Conservation (phyloP, 2,329 filamentous ascomycete species). For the Tolypocladium sp. region DNA sequence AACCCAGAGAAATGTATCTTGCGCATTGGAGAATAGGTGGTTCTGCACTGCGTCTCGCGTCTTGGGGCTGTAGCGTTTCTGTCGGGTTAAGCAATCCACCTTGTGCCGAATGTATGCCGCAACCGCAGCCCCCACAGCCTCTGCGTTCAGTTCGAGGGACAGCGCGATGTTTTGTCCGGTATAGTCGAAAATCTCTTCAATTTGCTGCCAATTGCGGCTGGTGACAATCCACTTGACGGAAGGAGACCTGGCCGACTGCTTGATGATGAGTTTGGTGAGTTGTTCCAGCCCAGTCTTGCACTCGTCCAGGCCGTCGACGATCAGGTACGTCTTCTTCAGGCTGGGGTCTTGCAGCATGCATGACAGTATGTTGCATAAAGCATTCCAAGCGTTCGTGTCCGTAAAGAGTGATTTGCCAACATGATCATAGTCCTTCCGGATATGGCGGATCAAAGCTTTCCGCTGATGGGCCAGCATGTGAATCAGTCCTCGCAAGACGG, state of each 20-base stretch:
- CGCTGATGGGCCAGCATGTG: conserved; percentile 26
- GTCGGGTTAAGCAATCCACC: conserved; percentile 9
- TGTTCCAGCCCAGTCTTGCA: conserved; percentile 16
- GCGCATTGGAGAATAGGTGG: conserved; percentile 12
- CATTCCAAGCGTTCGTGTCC: conserved; percentile 24
- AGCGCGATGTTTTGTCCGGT: conserved; percentile 10
- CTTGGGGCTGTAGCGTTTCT: neutral
- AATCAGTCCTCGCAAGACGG: conserved; percentile 33
- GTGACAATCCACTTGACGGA: conserved; percentile 32
- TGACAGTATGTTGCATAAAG: conserved; percentile 26
- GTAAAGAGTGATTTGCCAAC: conserved; percentile 27
- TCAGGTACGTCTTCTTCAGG: conserved; percentile 18
- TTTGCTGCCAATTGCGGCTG: conserved; percentile 30
- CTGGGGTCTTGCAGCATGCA: conserved; percentile 26
- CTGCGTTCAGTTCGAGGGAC: conserved; percentile 25
- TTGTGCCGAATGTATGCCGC: conserved; percentile 23
- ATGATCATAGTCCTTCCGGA: conserved; percentile 22
- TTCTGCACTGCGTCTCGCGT: conserved; percentile 11
- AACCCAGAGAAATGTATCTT: conserved; percentile 17
- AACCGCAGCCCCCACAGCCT: conserved; percentile 20
- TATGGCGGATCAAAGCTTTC: conserved; percentile 19
- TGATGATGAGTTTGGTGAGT: conserved; percentile 26
- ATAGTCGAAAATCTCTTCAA: conserved; percentile 21
- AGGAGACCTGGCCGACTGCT: conserved; percentile 8
- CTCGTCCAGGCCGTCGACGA: conserved; percentile 40